These are phyloP conservation scores for Fomitopsis betulina DNA, from an alignment of 1,284 basidiomycete genomes.

Conservation along the genomic window DNA sequence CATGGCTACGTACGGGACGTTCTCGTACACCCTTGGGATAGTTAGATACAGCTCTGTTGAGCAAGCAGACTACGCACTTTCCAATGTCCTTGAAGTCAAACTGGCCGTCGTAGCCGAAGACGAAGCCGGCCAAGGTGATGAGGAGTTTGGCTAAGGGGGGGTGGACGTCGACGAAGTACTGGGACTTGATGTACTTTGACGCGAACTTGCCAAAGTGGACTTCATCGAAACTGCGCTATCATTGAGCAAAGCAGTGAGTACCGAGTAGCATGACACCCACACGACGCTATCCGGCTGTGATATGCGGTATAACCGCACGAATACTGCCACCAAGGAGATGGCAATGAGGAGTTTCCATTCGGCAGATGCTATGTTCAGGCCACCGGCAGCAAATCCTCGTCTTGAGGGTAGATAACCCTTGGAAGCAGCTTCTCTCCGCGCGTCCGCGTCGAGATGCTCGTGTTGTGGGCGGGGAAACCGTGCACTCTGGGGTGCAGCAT, in stretches of 20 bases:
- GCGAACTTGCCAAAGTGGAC: slow-evolving; percentile 97
- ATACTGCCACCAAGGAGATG: slow-evolving; percentile 62
- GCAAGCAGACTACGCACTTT: slow-evolving; percentile 54
- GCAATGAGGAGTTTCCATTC: slow-evolving; percentile 72
- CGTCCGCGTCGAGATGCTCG: slow-evolving; percentile 69
- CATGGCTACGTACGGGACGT: slow-evolving; percentile 96
- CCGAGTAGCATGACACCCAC: slow-evolving; percentile 45
- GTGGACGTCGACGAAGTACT: slow-evolving; percentile 96
- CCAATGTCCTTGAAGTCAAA: slow-evolving; percentile 98
- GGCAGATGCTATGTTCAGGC: slow-evolving; percentile 57
- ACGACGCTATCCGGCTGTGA: slow-evolving; percentile 85
- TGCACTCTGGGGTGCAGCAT: slow-evolving; percentile 38
- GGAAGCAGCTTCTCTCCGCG: slow-evolving; percentile 62
- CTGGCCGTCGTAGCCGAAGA: slow-evolving; percentile 89
- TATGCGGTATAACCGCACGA: slow-evolving; percentile 76
- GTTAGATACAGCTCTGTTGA: background rate
- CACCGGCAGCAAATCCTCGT: slow-evolving; percentile 51
- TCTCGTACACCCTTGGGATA: slow-evolving; percentile 63
- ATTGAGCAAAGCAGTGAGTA: slow-evolving; percentile 1
- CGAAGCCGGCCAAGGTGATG: slow-evolving; percentile 85
- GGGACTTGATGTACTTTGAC: slow-evolving; percentile 84
- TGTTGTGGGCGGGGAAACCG: slow-evolving; percentile 54
- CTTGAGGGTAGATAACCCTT: slow-evolving; percentile 56
- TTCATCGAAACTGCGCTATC: slow-evolving; percentile 78
- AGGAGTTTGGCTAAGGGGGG: slow-evolving; percentile 95